Evolutionary conservation across 768 basidiomycete genomes (phyloP).

Genomic region (Rhodotorula toruloides): DNA sequence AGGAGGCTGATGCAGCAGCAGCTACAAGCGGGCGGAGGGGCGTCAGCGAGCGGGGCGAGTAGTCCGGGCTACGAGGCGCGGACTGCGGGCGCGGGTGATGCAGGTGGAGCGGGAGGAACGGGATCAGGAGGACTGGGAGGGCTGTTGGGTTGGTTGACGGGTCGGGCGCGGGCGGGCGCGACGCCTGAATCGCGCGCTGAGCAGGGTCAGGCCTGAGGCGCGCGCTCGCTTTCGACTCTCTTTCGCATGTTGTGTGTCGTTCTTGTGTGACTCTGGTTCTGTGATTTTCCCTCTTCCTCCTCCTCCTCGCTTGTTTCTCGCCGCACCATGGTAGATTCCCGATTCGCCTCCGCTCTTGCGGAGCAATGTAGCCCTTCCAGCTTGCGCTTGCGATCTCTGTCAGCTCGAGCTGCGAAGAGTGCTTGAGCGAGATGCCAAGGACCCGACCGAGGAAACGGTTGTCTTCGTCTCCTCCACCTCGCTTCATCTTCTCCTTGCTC

Average conservation of each 20-base stretch:
- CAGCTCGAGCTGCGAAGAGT: too few relatives aligned
- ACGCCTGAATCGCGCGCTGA: background rate
- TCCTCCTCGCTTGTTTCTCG: too few relatives aligned
- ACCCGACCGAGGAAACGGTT: too few relatives aligned
- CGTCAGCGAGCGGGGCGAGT: background rate
- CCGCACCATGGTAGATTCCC: too few relatives aligned
- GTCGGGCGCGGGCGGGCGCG: background rate
- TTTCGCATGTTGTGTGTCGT: too few relatives aligned
- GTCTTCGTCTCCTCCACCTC: too few relatives aligned
- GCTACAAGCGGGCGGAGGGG: background rate
- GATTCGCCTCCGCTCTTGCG: too few relatives aligned
- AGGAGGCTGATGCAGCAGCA: background rate
- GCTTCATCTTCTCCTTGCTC: background rate
- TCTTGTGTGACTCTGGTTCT: too few relatives aligned
- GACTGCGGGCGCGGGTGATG: background rate
- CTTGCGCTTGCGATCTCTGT: too few relatives aligned
- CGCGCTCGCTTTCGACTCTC: background rate
- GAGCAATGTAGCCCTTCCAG: too few relatives aligned
- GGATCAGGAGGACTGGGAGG: background rate
- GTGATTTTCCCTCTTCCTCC: too few relatives aligned
- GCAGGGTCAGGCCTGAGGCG: background rate
- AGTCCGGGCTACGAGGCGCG: constrained; percentile 13
- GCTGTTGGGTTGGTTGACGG: constrained; percentile 12
- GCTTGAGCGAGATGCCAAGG: too few relatives aligned
- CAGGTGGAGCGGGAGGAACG: background rate